Evolutionary conservation across 2,329 filamentous ascomycete species (phyloP).

Genomic region (Diaporthe capsici): DNA sequence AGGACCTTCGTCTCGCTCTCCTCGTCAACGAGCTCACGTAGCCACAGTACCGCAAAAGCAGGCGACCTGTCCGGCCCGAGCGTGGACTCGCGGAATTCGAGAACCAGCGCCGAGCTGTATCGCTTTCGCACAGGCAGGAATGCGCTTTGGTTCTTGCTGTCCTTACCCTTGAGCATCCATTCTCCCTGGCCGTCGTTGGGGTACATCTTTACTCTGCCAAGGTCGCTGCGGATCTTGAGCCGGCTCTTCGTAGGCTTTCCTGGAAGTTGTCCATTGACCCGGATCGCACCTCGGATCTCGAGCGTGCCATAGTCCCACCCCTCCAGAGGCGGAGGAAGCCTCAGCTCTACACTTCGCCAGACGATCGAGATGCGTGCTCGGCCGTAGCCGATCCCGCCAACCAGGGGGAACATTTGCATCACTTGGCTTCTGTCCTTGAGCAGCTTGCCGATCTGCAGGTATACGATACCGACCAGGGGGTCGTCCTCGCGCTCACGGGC

Average conservation of each 20-base stretch:
- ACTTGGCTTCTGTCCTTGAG: conserved; percentile 75
- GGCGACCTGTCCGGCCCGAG: conserved; percentile 67
- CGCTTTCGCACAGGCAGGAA: conserved; percentile 72
- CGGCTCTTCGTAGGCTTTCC: conserved; percentile 63
- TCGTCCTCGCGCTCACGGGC: conserved; percentile 78
- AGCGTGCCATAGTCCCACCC: conserved; percentile 83
- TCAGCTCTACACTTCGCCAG: conserved; percentile 77
- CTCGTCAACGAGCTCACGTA: conserved; percentile 78
- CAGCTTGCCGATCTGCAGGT: conserved; percentile 73
- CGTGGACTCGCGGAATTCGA: conserved; percentile 72
- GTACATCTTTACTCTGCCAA: conserved; percentile 72
- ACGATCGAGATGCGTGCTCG: conserved; percentile 78
- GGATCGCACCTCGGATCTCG: conserved; percentile 69
- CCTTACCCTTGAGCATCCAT: conserved; percentile 66
- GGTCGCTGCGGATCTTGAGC: conserved; percentile 71
- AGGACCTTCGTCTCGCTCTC: conserved; percentile 71
- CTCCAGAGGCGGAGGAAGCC: conserved; percentile 69
- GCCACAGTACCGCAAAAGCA: conserved; percentile 77
- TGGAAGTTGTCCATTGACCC: conserved; percentile 61
- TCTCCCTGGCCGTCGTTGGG: conserved; percentile 56
- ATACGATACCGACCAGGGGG: conserved; percentile 77
- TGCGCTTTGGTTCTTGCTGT: conserved; percentile 53
- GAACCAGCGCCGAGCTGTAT: conserved; percentile 68
- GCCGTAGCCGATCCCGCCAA: conserved; percentile 81
- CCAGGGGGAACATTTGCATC: conserved; percentile 75